Conservation (phyloP, 2,329 filamentous ascomycete species). For the Incumbomyces lentus region DNA sequence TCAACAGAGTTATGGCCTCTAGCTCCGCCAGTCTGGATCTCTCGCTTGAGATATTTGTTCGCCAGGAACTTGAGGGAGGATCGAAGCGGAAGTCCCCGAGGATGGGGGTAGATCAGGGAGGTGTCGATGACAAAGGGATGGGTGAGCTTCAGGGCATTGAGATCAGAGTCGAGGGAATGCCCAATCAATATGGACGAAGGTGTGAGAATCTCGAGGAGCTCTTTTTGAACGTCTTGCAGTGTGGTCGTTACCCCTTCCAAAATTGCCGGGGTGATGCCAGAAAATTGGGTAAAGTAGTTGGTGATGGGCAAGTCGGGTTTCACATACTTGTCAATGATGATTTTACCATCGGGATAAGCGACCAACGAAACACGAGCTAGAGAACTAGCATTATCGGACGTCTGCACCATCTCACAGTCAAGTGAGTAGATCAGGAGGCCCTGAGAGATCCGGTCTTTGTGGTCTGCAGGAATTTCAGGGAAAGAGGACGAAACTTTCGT, state of each 20-base stretch:
- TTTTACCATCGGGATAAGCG: conserved; percentile 64
- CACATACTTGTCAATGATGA: conserved; percentile 81
- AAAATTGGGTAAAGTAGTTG: conserved; percentile 85
- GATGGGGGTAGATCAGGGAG: conserved; percentile 78
- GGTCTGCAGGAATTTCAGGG: background rate
- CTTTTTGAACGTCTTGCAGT: conserved; percentile 68
- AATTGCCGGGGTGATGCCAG: conserved; percentile 82
- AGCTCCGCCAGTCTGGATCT: conserved; percentile 73
- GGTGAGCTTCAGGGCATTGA: conserved; percentile 72
- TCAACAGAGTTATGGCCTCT: conserved; percentile 85
- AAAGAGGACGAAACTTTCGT: conserved; percentile 58
- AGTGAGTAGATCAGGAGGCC: conserved; percentile 70
- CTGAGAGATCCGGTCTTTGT: conserved; percentile 48
- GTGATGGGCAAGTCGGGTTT: conserved; percentile 80
- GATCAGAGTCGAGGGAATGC: conserved; percentile 41
- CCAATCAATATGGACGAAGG: conserved; percentile 37
- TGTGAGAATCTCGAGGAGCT: conserved; percentile 58
- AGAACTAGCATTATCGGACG: conserved; percentile 65
- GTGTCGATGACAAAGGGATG: conserved; percentile 95
- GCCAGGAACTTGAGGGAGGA: conserved; percentile 82
- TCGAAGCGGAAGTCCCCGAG: conserved; percentile 78
- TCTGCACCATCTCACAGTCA: conserved; percentile 97
- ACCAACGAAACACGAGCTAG: conserved; percentile 83
- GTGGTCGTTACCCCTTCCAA: conserved; percentile 75
- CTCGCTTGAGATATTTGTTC: conserved; percentile 72